A percentile compares a stretch with the other conserved stretches of the same genome.
Conservation (phyloP, 2,329 filamentous ascomycete genomes). For the Plectosphaerella sp. region DNA sequence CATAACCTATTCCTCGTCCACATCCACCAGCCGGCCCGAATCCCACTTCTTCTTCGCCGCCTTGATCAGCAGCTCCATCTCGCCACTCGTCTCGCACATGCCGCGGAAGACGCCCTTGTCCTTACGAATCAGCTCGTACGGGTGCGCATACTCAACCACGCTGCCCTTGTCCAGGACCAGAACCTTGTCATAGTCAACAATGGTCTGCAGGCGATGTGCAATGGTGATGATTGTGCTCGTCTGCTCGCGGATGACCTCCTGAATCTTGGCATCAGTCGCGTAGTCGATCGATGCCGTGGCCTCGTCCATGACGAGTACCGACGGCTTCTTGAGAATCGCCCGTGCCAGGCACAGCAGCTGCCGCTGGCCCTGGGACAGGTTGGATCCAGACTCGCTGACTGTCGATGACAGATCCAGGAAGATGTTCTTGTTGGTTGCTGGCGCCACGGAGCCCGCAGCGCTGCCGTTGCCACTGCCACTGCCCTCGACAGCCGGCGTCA, state of each 20-base stretch:
- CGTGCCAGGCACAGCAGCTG: constrained; percentile 92
- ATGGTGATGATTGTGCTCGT: constrained; percentile 95
- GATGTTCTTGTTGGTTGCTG: constrained; percentile 83
- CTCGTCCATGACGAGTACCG: constrained; percentile 98
- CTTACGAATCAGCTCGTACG: constrained; percentile 72
- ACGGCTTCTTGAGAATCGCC: constrained; percentile 85
- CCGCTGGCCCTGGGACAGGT: constrained; percentile 92
- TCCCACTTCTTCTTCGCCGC: constrained; percentile 53
- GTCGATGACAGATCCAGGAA: constrained; percentile 82
- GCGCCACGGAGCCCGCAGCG: constrained; percentile 18
- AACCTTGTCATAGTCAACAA: constrained; percentile 97
- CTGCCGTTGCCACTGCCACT: constrained; percentile 7
- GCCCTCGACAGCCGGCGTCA: constrained; percentile 2
- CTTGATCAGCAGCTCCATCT: constrained; percentile 45
- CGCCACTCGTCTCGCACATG: constrained; percentile 64
- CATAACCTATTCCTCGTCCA: constrained; percentile 11
- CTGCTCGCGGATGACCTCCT: constrained; percentile 91
- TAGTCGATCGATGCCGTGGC: constrained; percentile 98
- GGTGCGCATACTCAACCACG: constrained; percentile 88
- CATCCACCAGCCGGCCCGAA: constrained; percentile 29
- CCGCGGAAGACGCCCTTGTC: constrained; percentile 58
- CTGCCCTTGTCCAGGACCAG: constrained; percentile 85
- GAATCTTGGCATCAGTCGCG: constrained; percentile 90
- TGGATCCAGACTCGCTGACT: constrained; percentile 86
- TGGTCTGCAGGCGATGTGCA: constrained; percentile 90